A percentile compares a stretch with the other conserved stretches of the same genome.
Conservation (phyloP, 257 asterid genomes). For the Capsicum chinense region DNA sequence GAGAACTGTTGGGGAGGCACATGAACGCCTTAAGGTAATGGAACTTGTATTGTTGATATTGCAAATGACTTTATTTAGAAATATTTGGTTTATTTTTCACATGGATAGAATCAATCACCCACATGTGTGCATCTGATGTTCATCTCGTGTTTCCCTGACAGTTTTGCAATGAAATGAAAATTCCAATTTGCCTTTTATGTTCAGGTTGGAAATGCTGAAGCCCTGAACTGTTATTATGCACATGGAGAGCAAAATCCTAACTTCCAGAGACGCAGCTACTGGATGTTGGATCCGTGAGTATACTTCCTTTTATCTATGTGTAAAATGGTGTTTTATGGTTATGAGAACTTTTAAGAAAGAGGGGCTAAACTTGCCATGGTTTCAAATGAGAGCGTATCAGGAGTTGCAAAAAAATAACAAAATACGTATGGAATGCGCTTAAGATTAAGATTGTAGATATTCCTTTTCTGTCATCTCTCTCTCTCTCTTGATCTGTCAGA, state of each 20-base stretch:
- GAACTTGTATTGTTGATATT: constrained; percentile 12
- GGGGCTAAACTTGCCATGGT: neutral
- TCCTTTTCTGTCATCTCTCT: constrained; percentile 14
- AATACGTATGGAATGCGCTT: neutral
- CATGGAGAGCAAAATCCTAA: constrained; percentile 81
- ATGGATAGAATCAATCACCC: constrained; percentile 22
- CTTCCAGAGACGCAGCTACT: constrained; percentile 94
- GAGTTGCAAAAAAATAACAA: constrained; percentile 5
- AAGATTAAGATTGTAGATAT: neutral
- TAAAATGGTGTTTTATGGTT: constrained; percentile 17
- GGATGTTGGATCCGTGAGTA: constrained; percentile 96
- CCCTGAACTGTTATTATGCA: constrained; percentile 92
- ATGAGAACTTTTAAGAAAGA: neutral
- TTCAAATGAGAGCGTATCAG: neutral
- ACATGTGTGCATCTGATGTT: neutral
- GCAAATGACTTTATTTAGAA: neutral
- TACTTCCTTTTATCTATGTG: constrained; percentile 21
- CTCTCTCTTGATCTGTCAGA: neutral
- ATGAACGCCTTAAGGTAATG: constrained; percentile 90
- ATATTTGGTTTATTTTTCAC: neutral
- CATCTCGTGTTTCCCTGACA: neutral
- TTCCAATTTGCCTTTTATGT: constrained; percentile 40
- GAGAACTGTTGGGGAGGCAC: constrained; percentile 90
- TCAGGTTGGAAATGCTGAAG: constrained; percentile 94
- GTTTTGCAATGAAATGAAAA: constrained; percentile 26